Evolutionary conservation across 2,329 filamentous ascomycete species (phyloP), one percentile per base, ranked within the genome.

Genomic region (Fusarium sp.): DNA sequence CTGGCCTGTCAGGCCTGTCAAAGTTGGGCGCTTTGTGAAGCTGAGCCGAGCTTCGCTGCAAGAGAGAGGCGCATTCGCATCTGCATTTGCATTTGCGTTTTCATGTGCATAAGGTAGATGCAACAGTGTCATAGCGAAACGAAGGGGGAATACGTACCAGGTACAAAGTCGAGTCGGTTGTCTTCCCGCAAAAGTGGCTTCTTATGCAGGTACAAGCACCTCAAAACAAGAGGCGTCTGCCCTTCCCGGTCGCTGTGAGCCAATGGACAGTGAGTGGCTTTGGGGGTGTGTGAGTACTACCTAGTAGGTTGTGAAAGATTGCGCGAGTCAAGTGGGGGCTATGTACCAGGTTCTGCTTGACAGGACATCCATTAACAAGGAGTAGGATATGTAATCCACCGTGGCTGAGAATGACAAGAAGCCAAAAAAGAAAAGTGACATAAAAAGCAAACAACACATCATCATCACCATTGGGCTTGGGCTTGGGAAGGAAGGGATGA

Each of bases 141-240:
- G 28, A 22, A 47, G 20, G 45, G 20, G 13, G 33, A 57, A 57
- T 66, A 70, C 47, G 54, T 60, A 69, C 44, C 14, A 48, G 48
- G 36, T 47, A 71, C 45, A 45, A 26, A 55, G 33, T 56, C 70
- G 55, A 74, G 70, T 73, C 71, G 70, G 71, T 74, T 73, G 35
- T 57, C 66, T 71, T 73, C 62, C 71, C 70, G 71, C 70, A 71
- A 58, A 66, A 73, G 61, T 70, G 70, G 70, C 70, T 73, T 66
- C 66, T 73, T 45, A 73, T 73, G 71, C 71, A 73, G 71, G 71
- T 73, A 73, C 67, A 70, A 59, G 52, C 52, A 54, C 66, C 44
- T 69, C 48, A 52, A 70, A 66, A 54, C 64, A 47, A 70, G 48
- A 56, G 42, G 58, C 55, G 42, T 70, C 68, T 70, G 68, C 66